phyloP scores from a whole-genome alignment of 2,329 filamentous ascomycete species.

The Calonectria honghensis region DNA sequence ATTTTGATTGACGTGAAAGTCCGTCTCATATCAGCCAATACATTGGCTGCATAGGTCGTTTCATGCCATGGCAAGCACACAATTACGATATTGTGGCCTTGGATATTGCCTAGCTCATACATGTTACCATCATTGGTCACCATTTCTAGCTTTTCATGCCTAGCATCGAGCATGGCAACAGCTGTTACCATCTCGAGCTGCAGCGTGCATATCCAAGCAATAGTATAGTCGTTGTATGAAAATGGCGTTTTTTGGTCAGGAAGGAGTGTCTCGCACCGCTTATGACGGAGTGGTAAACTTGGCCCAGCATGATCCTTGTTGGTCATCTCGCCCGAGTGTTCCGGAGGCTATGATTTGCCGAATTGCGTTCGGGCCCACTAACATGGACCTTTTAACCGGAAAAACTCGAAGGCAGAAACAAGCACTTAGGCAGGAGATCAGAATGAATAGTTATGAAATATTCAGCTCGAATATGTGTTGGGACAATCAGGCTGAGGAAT shows the following conservation, averaged over 20 bases:
- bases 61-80: constrained; percentile 53
- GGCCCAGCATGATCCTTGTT: neutral
- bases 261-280: neutral
- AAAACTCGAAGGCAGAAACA: neutral
- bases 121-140: constrained; percentile 47
- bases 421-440: neutral
- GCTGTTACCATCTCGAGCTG: constrained; percentile 55
- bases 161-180: constrained; percentile 53
- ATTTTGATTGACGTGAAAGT: constrained; percentile 63
- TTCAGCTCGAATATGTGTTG: neutral
- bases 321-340: neutral
- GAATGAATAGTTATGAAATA: neutral
- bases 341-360: neutral
- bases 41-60: constrained; percentile 46
- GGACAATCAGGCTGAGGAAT: neutral
- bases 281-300: neutral
- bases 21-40: constrained; percentile 43
- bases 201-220: constrained; percentile 59
- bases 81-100: constrained; percentile 52
- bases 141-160: constrained; percentile 34
- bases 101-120: constrained; percentile 51
- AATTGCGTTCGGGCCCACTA: neutral
- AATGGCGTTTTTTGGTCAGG: neutral
- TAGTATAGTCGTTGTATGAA: constrained; percentile 37
- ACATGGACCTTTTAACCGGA: neutral